phyloP scores from a whole-genome alignment of 2,329 filamentous ascomycete genomes.

The Aspergillus calidoustus region DNA sequence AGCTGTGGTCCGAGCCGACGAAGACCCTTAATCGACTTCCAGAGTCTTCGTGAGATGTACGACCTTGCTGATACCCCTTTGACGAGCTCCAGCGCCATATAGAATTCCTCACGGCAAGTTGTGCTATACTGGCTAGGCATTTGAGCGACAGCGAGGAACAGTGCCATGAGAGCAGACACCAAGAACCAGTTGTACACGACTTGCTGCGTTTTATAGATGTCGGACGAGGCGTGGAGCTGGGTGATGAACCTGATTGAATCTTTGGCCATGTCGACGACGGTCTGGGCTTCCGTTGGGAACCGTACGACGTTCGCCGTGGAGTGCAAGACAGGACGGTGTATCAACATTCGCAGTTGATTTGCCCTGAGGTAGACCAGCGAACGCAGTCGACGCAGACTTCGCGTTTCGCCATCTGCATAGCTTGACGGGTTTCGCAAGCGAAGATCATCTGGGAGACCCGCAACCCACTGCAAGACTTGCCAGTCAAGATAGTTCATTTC shows the following conservation, averaged over 20 bases:
- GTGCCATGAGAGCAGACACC: conserved; percentile 64
- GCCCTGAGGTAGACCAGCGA: conserved; percentile 84
- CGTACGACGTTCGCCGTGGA: conserved; percentile 74
- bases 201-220: conserved; percentile 66
- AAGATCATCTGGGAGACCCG: conserved; percentile 66
- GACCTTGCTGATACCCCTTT: conserved; percentile 64
- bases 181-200: conserved; percentile 70
- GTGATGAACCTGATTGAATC: conserved; percentile 66
- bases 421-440: conserved; percentile 63
- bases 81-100: conserved; percentile 66
- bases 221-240: conserved; percentile 62
- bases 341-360: conserved; percentile 86
- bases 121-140: conserved; percentile 63
- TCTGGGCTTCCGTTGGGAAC: conserved; percentile 72
- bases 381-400: conserved; percentile 72
- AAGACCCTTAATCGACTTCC: conserved; percentile 65
- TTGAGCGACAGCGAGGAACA: conserved; percentile 67
- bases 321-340: conserved; percentile 85
- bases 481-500: conserved; percentile 81
- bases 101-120: conserved; percentile 65
- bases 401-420: conserved; percentile 45
- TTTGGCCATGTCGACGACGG: conserved; percentile 66
- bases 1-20: conserved; percentile 65
- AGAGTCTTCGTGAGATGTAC: conserved; percentile 64
- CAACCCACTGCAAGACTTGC: conserved; percentile 83